phyloP scores from a whole-genome alignment of 768 basidiomycete species.

The Phaffia tasmanica region DNA sequence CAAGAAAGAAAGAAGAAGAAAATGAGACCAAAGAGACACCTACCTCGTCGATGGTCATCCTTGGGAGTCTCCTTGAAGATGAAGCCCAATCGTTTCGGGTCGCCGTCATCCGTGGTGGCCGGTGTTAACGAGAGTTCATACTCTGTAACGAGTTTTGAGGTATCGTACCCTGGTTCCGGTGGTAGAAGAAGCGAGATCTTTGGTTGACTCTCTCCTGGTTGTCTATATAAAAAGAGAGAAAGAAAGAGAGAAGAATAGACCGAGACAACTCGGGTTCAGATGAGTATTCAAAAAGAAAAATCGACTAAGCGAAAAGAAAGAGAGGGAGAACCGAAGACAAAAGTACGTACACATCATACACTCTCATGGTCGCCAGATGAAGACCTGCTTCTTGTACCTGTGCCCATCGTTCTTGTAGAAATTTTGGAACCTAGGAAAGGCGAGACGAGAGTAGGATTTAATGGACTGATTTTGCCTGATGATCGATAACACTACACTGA shows the following conservation, averaged over 20 bases:
- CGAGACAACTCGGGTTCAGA: background rate
- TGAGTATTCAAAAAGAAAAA: conserved; percentile 30
- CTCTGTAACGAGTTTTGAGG: conserved; percentile 45
- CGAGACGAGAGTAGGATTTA: background rate
- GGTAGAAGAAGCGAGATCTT: conserved; percentile 30
- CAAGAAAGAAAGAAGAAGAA: conserved; percentile 1
- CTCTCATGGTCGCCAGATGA: conserved; percentile 71
- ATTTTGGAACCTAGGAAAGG: conserved; percentile 62
- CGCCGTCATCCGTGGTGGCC: conserved; percentile 11
- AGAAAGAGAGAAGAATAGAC: background rate
- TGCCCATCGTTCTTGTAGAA: conserved; percentile 77
- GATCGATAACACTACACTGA: background rate
- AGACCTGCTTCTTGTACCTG: conserved; percentile 59
- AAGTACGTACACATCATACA: conserved; percentile 47
- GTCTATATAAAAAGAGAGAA: conserved; percentile 16
- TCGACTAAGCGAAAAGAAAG: conserved; percentile 33
- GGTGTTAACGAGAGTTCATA: conserved; percentile 69
- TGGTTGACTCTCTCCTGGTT: conserved; percentile 25
- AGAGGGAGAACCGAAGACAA: background rate
- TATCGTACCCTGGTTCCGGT: conserved; percentile 42
- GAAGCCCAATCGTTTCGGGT: background rate
- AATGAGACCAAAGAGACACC: background rate
- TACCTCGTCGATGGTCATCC: conserved; percentile 12
- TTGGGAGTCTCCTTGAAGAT: conserved; percentile 11
- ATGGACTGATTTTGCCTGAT: background rate